These are phyloP conservation scores for Gonium pectorale DNA, from an alignment of 139 green algal genomes.

Conservation along the genomic window DNA sequence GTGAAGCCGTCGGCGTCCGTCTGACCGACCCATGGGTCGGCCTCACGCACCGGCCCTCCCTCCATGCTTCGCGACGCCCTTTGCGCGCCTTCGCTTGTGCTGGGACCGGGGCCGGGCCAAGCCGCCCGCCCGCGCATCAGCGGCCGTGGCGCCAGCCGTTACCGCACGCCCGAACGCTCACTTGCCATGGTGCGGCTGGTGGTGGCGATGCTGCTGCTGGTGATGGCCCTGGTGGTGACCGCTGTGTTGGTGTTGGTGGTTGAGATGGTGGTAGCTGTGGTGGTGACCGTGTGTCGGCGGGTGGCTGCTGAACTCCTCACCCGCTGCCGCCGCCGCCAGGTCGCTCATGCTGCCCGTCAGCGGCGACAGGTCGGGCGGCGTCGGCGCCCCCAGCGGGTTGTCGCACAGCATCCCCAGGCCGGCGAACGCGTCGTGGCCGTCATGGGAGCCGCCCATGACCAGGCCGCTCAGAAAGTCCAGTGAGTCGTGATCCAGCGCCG, in stretches of 20 bases:
- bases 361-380: slow-evolving; percentile 32
- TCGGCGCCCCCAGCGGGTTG: slow-evolving; percentile 30
- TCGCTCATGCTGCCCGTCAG: slow-evolving; percentile 45
- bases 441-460: background rate
- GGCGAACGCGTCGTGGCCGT: too few relatives aligned
- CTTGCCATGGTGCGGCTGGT: background rate
- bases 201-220: background rate
- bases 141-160: too few relatives aligned
- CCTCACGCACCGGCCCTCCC: too few relatives aligned
- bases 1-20: too few relatives aligned
- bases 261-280: background rate
- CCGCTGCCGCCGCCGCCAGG: slow-evolving; percentile 1
- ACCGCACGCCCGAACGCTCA: too few relatives aligned
- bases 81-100: too few relatives aligned
- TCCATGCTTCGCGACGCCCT: too few relatives aligned
- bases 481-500: background rate
- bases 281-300: background rate
- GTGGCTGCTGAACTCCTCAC: background rate
- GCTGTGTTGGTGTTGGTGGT: background rate
- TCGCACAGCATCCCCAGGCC: background rate
- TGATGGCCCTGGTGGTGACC: background rate
- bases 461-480: slow-evolving; percentile 1
- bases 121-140: too few relatives aligned
- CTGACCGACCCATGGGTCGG: too few relatives aligned
- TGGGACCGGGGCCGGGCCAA: too few relatives aligned